Evolutionary conservation across 805 yeast species (phyloP).

Genomic region (Ogataea naganishii): DNA sequence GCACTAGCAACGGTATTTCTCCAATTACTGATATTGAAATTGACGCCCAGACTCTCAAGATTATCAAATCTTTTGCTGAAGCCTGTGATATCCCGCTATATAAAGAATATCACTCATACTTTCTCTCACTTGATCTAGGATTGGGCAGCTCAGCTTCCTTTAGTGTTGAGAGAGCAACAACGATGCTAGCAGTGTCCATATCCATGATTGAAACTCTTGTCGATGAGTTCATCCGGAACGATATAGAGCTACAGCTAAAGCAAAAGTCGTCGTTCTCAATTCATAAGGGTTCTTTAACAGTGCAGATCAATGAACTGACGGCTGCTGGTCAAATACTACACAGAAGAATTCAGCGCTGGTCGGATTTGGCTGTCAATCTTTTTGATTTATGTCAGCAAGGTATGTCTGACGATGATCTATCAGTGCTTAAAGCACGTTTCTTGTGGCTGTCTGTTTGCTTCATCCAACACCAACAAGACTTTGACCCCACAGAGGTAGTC

Average conservation of each 20-base stretch:
- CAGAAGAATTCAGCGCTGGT: conserved; percentile 44
- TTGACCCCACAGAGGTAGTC: conserved; percentile 6
- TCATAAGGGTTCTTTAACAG: conserved; percentile 11
- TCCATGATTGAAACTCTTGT: conserved; percentile 35
- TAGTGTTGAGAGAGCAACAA: too few species aligned
- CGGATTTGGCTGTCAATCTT: conserved; percentile 22
- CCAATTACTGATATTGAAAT: conserved; percentile 16
- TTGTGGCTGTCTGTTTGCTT: conserved; percentile 28
- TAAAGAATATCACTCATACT: conserved; percentile 7
- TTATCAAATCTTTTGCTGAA: conserved; percentile 16
- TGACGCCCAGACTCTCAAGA: conserved; percentile 9
- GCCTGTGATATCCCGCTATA: conserved; percentile 17
- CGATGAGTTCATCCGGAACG: conserved; percentile 29
- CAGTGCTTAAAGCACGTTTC: conserved; percentile 11
- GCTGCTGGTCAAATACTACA: conserved; percentile 29
- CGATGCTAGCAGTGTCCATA: conserved; percentile 19
- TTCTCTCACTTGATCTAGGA: conserved; percentile 2
- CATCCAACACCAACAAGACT: conserved; percentile 6
- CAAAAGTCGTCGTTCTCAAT: too few species aligned
- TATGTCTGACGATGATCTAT: background rate
- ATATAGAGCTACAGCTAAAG: conserved; percentile 15
- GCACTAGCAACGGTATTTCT: conserved; percentile 13
- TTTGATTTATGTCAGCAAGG: conserved; percentile 6
- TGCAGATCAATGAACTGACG: conserved; percentile 21
- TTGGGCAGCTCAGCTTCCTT: too few species aligned